Evolutionary conservation across 2,329 filamentous ascomycete species (phyloP), one percentile per base, ranked within the genome.

Genomic region (Aureobasidium uvarum): DNA sequence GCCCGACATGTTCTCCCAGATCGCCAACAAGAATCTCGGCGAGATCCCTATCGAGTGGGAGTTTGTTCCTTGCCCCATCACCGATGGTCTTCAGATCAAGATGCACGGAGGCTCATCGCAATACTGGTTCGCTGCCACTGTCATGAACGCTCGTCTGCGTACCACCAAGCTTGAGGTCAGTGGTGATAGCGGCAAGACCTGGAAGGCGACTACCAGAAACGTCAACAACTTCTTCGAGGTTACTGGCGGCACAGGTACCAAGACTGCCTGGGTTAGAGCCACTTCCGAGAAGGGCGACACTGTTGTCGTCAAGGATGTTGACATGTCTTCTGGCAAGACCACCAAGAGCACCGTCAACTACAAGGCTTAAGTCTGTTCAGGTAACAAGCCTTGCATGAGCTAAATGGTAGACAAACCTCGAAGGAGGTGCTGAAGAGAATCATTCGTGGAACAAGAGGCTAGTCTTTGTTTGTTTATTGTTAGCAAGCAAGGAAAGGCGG

Each of bases 81-180:
- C 78, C 55, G 74, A 77, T 0, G 80, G 82, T 1, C 74, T 86
- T 11, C 69, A 77, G 52, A 77, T 86, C 28, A 79, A 81, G 73
- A 84, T 83, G 76, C 85, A 86, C 72, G 77, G 78, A 25, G 81
- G 81, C 28, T 80, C 81, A 3, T 82, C 80, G 5, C 71, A 75
- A 36, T 80, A 80, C 73, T 85, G 83, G 83, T 85, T 86, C 76
- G 80, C 79, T 55, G 86, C 86, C 80, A 87, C 89, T 74, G 85
- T 89, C 50, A 79, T 87, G 70, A 88, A 89, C 75, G 77, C 83
- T 70, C 87, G 86, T 72, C 78, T 84, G 67, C 79, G 81, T 18
- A 80, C 89, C 46, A 70, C 78, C 62, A 80, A 77, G 68, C 78
- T 89, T 28, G 85, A 89, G 69, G 85, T 89, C 66, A 85, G 83